Percentiles rank a stretch among this genome's conserved stretches.
These are phyloP conservation scores for Lodderomyces elongisporus DNA, from an alignment of 1,139 yeast genomes.

Conservation along the genomic window DNA sequence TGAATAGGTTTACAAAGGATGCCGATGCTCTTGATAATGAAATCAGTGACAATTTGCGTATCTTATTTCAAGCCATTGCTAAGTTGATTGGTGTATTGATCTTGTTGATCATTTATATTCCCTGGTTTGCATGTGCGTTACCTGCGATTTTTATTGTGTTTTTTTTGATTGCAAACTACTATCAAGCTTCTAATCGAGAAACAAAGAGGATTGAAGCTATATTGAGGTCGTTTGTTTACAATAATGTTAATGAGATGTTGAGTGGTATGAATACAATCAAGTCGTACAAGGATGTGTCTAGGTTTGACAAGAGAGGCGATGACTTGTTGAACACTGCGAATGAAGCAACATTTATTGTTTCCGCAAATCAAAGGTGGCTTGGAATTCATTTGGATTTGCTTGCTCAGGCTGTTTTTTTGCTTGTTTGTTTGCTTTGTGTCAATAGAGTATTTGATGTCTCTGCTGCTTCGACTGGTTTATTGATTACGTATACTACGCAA, in stretches of 20 bases:
- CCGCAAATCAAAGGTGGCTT: slow-evolving; percentile 78
- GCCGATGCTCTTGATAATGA: slow-evolving; percentile 80
- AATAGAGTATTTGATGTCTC: slow-evolving; percentile 56
- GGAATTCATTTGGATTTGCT: slow-evolving; percentile 56
- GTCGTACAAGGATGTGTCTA: slow-evolving; percentile 47
- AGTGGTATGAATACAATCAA: slow-evolving; percentile 69
- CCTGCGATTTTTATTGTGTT: slow-evolving; percentile 46
- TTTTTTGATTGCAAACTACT: slow-evolving; percentile 51
- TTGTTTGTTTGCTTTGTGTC: slow-evolving; percentile 57
- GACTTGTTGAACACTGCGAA: slow-evolving; percentile 56
- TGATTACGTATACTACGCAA: slow-evolving; percentile 54
- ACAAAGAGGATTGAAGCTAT: slow-evolving; percentile 40
- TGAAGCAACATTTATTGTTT: slow-evolving; percentile 62
- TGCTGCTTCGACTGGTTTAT: slow-evolving; percentile 68
- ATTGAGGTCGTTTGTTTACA: slow-evolving; percentile 36
- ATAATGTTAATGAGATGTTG: slow-evolving; percentile 71
- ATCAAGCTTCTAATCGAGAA: slow-evolving; percentile 40
- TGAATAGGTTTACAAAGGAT: slow-evolving; percentile 70
- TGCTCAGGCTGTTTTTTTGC: slow-evolving; percentile 42
- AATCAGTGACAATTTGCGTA: slow-evolving; percentile 53
- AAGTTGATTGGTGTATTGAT: slow-evolving; percentile 59
- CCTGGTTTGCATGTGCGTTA: slow-evolving; percentile 71
- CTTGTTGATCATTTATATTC: slow-evolving; percentile 63
- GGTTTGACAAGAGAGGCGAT: slow-evolving; percentile 51
- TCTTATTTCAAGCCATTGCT: slow-evolving; percentile 46